Percentiles rank a stretch among this genome's conserved stretches.
phyloP scores from a whole-genome alignment of 78 protist species.

The Mastigamoeba balamuthi region DNA sequence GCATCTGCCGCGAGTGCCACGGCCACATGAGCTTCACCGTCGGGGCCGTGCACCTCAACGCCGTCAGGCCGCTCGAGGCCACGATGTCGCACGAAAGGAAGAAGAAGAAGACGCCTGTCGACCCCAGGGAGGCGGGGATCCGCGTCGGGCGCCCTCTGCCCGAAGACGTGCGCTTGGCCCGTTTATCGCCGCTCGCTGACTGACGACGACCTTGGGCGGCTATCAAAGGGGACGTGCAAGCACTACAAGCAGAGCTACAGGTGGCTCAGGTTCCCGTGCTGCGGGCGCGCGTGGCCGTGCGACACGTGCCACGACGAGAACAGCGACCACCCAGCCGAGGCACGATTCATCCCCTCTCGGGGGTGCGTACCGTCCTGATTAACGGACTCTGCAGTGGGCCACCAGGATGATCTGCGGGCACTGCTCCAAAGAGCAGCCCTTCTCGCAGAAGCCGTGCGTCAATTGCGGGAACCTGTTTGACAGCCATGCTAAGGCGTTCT shows the following conservation, averaged over 20 bases:
- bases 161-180: not conserved
- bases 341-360: not conserved
- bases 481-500: not conserved
- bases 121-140: not conserved
- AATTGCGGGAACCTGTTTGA: not conserved
- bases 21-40: not conserved
- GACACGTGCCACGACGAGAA: conserved; percentile 23
- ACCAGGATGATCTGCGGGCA: conserved; percentile 35
- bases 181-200: not conserved
- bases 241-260: conserved; percentile 22
- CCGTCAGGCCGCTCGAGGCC: no score
- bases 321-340: conserved; percentile 2
- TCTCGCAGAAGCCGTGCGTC: not conserved
- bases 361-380: not conserved
- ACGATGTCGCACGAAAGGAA: not conserved
- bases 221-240: conserved; percentile 29
- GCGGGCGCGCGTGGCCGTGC: conserved; percentile 37
- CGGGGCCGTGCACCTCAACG: not conserved
- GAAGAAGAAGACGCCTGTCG: not conserved
- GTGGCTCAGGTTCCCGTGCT: conserved; percentile 44
- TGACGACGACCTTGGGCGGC: conserved; percentile 3
- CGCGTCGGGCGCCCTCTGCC: not conserved
- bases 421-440: conserved; percentile 28
- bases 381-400: conserved; percentile 13
- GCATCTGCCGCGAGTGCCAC: not conserved